These are phyloP conservation scores for Rhizopus arrhizus DNA, from an alignment of 371 early-diverging fungal species.

Conservation along the genomic window DNA sequence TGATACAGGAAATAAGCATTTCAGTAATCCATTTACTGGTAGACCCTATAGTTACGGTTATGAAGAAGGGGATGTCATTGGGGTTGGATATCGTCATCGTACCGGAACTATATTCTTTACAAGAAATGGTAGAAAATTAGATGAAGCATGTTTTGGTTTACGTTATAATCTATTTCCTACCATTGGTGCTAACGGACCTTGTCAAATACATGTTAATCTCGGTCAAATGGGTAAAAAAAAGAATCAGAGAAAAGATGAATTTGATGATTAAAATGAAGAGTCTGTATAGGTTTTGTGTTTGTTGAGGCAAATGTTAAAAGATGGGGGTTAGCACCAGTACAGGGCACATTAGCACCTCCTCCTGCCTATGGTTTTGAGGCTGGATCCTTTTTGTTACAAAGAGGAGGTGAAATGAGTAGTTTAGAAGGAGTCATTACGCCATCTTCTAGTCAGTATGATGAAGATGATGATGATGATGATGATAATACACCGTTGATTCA, in stretches of 20 bases:
- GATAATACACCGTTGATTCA: conserved; percentile 30
- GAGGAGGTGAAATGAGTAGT: conserved; percentile 12
- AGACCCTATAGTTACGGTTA: conserved; percentile 63
- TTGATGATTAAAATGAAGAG: neutral
- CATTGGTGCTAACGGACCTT: conserved; percentile 67
- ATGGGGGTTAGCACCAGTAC: conserved; percentile 75
- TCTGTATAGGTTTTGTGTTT: conserved; percentile 54
- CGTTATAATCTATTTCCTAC: conserved; percentile 65
- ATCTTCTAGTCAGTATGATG: neutral
- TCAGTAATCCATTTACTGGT: conserved; percentile 68
- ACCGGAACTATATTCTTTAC: conserved; percentile 79
- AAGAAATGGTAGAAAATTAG: conserved; percentile 72
- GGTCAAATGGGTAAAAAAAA: conserved; percentile 45
- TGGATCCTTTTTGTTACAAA: conserved; percentile 35
- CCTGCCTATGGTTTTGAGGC: conserved; percentile 60
- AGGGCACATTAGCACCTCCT: conserved; percentile 66
- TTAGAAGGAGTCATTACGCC: neutral
- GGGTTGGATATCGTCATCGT: conserved; percentile 76
- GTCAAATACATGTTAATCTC: conserved; percentile 64
- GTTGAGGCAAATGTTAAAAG: conserved; percentile 79
- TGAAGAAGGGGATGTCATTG: conserved; percentile 75
- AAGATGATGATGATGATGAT: conserved; percentile 1
- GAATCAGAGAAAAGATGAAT: neutral
- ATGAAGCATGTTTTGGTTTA: conserved; percentile 59
- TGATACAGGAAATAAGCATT: conserved; percentile 65